These are phyloP conservation scores for Trypanosoma congolense DNA, from an alignment of 208 protist species.

Conservation along the genomic window DNA sequence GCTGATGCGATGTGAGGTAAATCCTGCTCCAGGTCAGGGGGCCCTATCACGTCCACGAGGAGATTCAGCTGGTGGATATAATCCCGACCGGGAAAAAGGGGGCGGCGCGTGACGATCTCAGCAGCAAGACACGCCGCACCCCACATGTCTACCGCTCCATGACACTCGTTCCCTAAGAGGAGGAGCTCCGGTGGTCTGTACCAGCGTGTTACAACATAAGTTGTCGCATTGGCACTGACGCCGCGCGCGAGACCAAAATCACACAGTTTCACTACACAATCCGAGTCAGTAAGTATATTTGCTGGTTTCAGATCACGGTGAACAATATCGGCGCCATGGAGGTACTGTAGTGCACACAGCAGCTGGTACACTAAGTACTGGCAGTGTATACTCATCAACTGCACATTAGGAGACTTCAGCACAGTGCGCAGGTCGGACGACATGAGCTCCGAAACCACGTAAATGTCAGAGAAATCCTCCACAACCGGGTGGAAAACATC, in stretches of 20 bases:
- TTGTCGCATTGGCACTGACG: slow-evolving; percentile 87
- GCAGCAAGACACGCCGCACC: slow-evolving; percentile 93
- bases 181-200: slow-evolving; percentile 99
- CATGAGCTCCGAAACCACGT: slow-evolving; percentile 91
- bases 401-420: slow-evolving; percentile 40
- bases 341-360: slow-evolving; percentile 90
- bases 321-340: slow-evolving; percentile 93
- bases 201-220: slow-evolving; percentile 97
- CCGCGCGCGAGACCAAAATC: slow-evolving; percentile 90
- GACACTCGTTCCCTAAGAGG: slow-evolving; percentile 86
- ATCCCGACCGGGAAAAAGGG: slow-evolving; percentile 81
- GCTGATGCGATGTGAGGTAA: slow-evolving; percentile 49
- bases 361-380: slow-evolving; percentile 97
- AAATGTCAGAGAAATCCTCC: slow-evolving; percentile 63
- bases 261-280: slow-evolving; percentile 90
- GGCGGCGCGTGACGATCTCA: slow-evolving; percentile 89
- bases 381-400: slow-evolving; percentile 67
- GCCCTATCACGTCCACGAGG: slow-evolving; percentile 67
- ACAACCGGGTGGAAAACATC: slow-evolving; percentile 56
- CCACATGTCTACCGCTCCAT: slow-evolving; percentile 94
- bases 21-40: slow-evolving; percentile 68
- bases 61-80: slow-evolving; percentile 87
- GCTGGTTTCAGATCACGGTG: slow-evolving; percentile 95
- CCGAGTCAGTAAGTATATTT: slow-evolving; percentile 91
- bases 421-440: slow-evolving; percentile 88